These are phyloP conservation scores for Salix viminalis DNA, from an alignment of 345 rosid genomes.

Conservation along the genomic window DNA sequence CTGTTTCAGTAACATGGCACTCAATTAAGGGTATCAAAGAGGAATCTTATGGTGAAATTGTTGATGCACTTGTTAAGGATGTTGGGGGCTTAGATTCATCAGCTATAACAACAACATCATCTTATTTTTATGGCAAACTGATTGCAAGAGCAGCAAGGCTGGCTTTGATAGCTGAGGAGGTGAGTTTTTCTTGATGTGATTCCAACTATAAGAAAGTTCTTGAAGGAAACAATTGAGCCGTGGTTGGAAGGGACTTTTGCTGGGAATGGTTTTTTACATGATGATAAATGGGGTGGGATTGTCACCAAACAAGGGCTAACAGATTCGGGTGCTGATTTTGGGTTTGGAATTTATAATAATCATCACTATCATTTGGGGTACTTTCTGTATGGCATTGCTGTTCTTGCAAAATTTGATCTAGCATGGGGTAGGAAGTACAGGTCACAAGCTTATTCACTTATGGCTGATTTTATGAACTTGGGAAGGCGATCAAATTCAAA, in stretches of 20 bases:
- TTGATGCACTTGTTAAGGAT: conserved; percentile 61
- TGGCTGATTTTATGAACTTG: conserved; percentile 80
- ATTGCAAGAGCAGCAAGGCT: conserved; percentile 85
- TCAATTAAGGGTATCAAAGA: conserved; percentile 61
- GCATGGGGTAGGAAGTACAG: conserved; percentile 79
- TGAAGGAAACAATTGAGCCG: conserved; percentile 74
- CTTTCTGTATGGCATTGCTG: conserved; percentile 84
- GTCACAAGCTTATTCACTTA: conserved; percentile 71
- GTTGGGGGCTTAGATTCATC: conserved; percentile 53
- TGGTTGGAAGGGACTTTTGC: conserved; percentile 78
- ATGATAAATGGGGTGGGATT: conserved; percentile 83
- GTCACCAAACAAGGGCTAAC: conserved; percentile 59
- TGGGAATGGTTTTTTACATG: conserved; percentile 75
- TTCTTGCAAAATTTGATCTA: conserved; percentile 73
- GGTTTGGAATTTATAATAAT: conserved; percentile 72
- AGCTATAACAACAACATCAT: conserved; percentile 45
- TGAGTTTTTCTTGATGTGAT: conserved; percentile 55
- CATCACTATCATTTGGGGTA: conserved; percentile 90
- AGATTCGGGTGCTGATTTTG: conserved; percentile 77
- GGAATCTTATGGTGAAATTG: conserved; percentile 48
- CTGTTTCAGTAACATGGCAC: conserved; percentile 83
- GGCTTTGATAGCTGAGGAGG: conserved; percentile 88
- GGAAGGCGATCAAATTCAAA: conserved; percentile 46
- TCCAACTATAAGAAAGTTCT: conserved; percentile 51
- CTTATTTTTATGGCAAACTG: conserved; percentile 77